These are phyloP conservation scores for Penicillium sp. DNA, from an alignment of 2,329 filamentous ascomycete species.

Conservation along the genomic window DNA sequence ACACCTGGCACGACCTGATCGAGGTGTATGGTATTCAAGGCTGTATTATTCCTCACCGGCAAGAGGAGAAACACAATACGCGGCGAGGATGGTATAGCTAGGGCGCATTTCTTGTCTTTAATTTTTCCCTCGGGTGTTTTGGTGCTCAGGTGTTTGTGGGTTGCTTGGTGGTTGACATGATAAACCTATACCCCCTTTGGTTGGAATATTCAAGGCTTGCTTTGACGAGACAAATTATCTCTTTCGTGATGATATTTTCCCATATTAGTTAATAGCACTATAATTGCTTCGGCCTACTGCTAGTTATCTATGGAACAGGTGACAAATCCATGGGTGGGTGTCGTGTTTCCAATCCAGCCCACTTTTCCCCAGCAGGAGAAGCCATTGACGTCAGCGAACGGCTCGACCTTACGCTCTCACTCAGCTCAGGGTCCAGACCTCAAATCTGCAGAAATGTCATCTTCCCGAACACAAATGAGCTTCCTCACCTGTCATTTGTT, in stretches of 20 bases:
- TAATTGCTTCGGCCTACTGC: background rate
- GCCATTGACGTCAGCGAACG: conserved; percentile 19
- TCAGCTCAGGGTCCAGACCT: conserved; percentile 3
- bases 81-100: conserved; percentile 70
- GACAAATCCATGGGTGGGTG: background rate
- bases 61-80: conserved; percentile 60
- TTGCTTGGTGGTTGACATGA: conserved; percentile 16
- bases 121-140: background rate
- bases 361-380: background rate
- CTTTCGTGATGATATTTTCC: background rate
- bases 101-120: background rate
- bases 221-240: background rate
- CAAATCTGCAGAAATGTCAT: conserved; percentile 1
- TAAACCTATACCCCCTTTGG: conserved; percentile 20
- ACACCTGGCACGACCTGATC: conserved; percentile 79
- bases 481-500: background rate
- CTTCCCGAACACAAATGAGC: background rate
- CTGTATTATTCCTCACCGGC: conserved; percentile 82
- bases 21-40: conserved; percentile 75
- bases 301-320: background rate
- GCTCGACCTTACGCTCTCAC: conserved; percentile 9
- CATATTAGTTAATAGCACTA: background rate
- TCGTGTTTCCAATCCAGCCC: background rate
- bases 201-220: conserved; percentile 3
- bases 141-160: conserved; percentile 11